Conservation (phyloP, 2,329 filamentous ascomycete genomes). For the Dactylellina parvicollis region DNA sequence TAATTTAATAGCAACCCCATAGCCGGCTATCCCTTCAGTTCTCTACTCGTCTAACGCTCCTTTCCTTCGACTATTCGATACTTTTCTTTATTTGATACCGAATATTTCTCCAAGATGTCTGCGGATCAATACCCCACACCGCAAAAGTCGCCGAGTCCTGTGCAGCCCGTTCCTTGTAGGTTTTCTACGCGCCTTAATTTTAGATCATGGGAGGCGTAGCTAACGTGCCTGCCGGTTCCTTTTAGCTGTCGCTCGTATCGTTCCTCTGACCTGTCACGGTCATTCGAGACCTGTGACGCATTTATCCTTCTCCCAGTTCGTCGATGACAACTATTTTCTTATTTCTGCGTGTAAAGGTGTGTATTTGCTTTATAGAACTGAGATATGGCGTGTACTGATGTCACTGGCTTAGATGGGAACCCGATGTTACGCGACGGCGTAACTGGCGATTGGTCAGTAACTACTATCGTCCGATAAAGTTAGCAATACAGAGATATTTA, state of each 20-base stretch:
- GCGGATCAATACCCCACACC: conserved; percentile 49
- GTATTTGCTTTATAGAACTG: background rate
- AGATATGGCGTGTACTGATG: background rate
- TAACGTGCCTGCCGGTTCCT: background rate
- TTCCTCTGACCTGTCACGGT: conserved; percentile 92
- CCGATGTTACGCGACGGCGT: conserved; percentile 97
- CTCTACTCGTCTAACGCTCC: background rate
- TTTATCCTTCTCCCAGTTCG: conserved; percentile 84
- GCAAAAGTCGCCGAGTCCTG: conserved; percentile 51
- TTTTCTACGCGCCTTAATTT: background rate
- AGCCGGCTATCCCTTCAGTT: conserved; percentile 46
- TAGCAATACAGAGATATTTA: conserved; percentile 48
- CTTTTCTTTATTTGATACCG: background rate
- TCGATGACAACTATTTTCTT: conserved; percentile 86
- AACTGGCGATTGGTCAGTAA: conserved; percentile 84
- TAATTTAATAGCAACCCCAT: conserved; percentile 12
- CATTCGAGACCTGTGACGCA: conserved; percentile 93
- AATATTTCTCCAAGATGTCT: conserved; percentile 29
- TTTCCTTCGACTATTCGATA: conserved; percentile 1
- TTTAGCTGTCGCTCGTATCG: conserved; percentile 65
- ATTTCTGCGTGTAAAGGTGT: conserved; percentile 91
- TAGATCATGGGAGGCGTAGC: background rate
- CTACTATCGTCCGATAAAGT: too few species aligned
- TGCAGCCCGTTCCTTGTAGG: conserved; percentile 35
- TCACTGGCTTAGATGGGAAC: conserved; percentile 77